Evolutionary conservation across 1,284 basidiomycete species (phyloP).

Genomic region (Thelephora terrestris): DNA sequence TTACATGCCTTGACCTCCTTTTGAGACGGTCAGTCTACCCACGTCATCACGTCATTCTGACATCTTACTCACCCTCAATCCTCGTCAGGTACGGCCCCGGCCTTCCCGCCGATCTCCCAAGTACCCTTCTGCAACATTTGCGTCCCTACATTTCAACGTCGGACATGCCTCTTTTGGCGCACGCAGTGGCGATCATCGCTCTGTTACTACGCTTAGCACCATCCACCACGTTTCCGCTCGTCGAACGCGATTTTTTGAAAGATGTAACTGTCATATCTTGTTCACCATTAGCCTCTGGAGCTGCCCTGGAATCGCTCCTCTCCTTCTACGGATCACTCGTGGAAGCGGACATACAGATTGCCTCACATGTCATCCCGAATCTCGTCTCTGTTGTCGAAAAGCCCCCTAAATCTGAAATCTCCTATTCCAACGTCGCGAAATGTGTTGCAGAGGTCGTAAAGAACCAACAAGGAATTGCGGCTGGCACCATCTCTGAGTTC

Average conservation of each 20-base stretch:
- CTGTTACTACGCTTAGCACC: slow-evolving; percentile 66
- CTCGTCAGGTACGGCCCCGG: slow-evolving; percentile 48
- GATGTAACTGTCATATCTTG: slow-evolving; percentile 65
- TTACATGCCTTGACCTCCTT: slow-evolving; percentile 70
- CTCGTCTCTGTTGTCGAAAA: slow-evolving; percentile 55
- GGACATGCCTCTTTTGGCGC: slow-evolving; percentile 73
- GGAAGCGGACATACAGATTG: slow-evolving; percentile 72
- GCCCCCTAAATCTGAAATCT: slow-evolving; percentile 43
- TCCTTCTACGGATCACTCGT: slow-evolving; percentile 76
- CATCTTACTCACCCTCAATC: background rate
- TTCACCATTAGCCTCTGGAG: slow-evolving; percentile 67
- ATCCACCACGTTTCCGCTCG: slow-evolving; percentile 50
- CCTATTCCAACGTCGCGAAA: slow-evolving; percentile 65
- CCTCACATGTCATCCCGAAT: slow-evolving; percentile 65
- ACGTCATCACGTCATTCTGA: slow-evolving; percentile 7
- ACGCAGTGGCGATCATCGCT: slow-evolving; percentile 62
- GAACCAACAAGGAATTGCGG: slow-evolving; percentile 57
- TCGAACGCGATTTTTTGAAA: slow-evolving; percentile 61
- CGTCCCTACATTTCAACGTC: slow-evolving; percentile 60
- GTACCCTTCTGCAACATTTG: slow-evolving; percentile 61
- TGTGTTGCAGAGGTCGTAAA: slow-evolving; percentile 76
- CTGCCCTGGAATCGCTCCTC: slow-evolving; percentile 71
- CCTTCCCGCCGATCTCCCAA: slow-evolving; percentile 52
- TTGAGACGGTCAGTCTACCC: slow-evolving; percentile 43
- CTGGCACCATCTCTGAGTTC: slow-evolving; percentile 75